Conservation (phyloP, 2,329 filamentous ascomycete species). For the Ophiosphaerella narmari region DNA sequence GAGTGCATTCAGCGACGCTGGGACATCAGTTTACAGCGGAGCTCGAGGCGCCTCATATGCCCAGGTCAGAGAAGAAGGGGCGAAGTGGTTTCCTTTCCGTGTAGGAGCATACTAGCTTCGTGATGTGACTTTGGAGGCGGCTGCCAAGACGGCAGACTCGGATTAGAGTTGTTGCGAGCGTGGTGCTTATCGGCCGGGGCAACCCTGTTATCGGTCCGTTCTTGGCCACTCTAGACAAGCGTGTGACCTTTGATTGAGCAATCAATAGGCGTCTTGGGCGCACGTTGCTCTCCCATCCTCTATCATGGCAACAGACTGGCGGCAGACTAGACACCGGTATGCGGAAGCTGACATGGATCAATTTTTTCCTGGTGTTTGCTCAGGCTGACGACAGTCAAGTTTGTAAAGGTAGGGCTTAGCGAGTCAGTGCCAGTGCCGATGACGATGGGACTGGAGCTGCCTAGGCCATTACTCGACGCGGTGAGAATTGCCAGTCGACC, state of each 20-base stretch:
- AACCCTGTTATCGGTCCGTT: too few relatives aligned
- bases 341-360: conserved; percentile 4
- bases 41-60: conserved; percentile 24
- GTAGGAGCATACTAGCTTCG: background rate
- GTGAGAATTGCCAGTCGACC: conserved; percentile 1
- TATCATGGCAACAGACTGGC: background rate
- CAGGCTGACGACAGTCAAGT: too few relatives aligned
- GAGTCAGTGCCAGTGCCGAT: conserved; percentile 1
- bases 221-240: too few relatives aligned
- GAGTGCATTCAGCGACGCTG: conserved; percentile 28
- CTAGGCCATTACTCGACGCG: background rate
- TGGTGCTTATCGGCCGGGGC: too few relatives aligned
- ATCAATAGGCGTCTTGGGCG: too few relatives aligned
- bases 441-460: background rate
- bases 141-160: background rate
- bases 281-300: too few relatives aligned
- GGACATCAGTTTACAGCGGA: conserved; percentile 29
- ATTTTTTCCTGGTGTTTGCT: conserved; percentile 1
- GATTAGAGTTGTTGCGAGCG: too few relatives aligned
- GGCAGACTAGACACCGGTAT: background rate
- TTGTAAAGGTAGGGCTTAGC: conserved; percentile 1
- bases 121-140: background rate
- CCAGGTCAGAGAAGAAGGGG: conserved; percentile 8
- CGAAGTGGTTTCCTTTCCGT: background rate
- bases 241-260: too few relatives aligned